Evolutionary conservation across 192 early-diverging fungal species (phyloP).

Genomic region (Gonapodya sp.): DNA sequence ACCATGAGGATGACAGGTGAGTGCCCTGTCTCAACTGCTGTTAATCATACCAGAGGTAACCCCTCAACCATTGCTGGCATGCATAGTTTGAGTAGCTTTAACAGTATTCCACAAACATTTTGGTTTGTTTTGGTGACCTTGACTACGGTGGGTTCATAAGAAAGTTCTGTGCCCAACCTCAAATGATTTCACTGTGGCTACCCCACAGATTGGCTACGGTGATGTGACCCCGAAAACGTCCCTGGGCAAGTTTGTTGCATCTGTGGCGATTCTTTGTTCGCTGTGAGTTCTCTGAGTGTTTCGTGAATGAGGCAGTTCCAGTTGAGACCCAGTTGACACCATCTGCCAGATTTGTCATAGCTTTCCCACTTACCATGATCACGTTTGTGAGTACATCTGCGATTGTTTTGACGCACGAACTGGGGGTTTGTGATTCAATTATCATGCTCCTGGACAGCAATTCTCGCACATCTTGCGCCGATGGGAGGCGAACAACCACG

Average conservation of each 20-base stretch:
- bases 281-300: background rate
- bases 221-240: background rate
- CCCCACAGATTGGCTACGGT: background rate
- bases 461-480: constrained; percentile 1
- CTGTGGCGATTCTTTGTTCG: background rate
- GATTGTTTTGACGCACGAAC: too few species aligned
- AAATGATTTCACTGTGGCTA: too few species aligned
- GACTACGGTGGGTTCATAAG: background rate
- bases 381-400: too few species aligned
- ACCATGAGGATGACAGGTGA: background rate
- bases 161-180: too few species aligned
- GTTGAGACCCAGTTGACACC: background rate
- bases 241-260: background rate
- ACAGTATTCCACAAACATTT: background rate
- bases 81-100: background rate
- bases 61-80: too few species aligned
- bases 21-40: background rate
- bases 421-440: too few species aligned
- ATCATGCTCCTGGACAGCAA: too few species aligned
- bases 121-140: background rate
- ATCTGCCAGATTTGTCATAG: background rate
- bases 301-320: background rate
- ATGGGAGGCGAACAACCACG: background rate
- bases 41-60: too few species aligned
- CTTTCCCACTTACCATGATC: background rate